Base-by-base conservation (phyloP, 257 asterid genomes). In the Ballota nigra region DNA sequence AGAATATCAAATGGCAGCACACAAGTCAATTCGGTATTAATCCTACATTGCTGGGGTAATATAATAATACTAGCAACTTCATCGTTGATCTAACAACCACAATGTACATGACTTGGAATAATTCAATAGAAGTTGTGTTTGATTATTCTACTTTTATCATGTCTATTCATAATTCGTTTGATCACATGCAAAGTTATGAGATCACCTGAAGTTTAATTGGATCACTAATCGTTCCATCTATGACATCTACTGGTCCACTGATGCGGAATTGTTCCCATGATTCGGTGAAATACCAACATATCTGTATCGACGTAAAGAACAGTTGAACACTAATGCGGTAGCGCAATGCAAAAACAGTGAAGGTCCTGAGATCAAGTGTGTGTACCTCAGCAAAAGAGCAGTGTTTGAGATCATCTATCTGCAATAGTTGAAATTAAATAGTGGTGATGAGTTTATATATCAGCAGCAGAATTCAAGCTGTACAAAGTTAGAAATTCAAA, bases 241-340 rank as follows among this genome's bases (percentile, higher is more conserved):
- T 84, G 61, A 87, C 75, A 72, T 87, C 97, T 34, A 91, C 84
- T n/a, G 41, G 73, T 23, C 97, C 97, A 63, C 82, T 81, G 31
- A 93, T 87, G 59, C 97, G 90, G 52, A 86, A 89, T 71, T 91
- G 98, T 85, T 93, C 97, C 98, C 98, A 89, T n/a, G 96, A 66
- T 47, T 87, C 96, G 15, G 96, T 84, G 79, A 93, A 91, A 78
- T 93, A 93, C 98, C 98, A 93, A 74, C 98, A 90, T 56, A 93
- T 82, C 98, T 92, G 74, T 73, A 75, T 63, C 60, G 29, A 51
- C 49, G n/a, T n/a, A n/a, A n/a, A n/a, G n/a, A n/a, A n/a, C n/a
- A n/a, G n/a, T n/a, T n/a, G n/a, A n/a, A n/a, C n/a, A n/a, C n/a
- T n/a, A 5, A 40, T 31, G 23, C 43, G 36, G 47, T 19, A 11